Evolutionary conservation across 352 stramenopile genomes (phyloP).

Genomic region (Globisporangium takayamanum): DNA sequence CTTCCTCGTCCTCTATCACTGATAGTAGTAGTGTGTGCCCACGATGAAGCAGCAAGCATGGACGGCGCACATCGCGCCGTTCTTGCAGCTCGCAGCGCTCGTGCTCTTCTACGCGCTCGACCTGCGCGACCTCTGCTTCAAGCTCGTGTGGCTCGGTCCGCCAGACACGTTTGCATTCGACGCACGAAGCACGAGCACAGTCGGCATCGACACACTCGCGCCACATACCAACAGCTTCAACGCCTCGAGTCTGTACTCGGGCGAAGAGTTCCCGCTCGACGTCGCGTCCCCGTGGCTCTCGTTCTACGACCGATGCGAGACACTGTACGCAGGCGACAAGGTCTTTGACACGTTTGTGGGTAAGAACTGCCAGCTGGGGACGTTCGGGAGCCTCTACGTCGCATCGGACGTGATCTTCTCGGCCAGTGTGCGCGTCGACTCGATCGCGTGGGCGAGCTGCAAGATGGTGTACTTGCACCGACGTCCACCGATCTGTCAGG

Average conservation of each 20-base stretch:
- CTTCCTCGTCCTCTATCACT: no score
- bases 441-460: conserved; percentile 47
- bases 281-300: conserved; percentile 19
- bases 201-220: conserved; percentile 12
- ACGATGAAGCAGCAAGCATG: conserved; percentile 6
- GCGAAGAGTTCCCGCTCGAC: conserved; percentile 13
- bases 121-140: conserved; percentile 26
- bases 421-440: conserved; percentile 37
- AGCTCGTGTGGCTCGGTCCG: conserved; percentile 25
- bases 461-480: conserved; percentile 46
- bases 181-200: conserved; percentile 7
- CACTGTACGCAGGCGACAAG: conserved; percentile 12
- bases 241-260: conserved; percentile 7
- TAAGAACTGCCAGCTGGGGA: conserved; percentile 22
- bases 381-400: conserved; percentile 6
- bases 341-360: conserved; percentile 11
- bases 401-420: conserved; percentile 31
- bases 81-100: conserved; percentile 17
- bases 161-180: conserved; percentile 18
- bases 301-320: conserved; percentile 23
- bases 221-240: conserved; percentile 8
- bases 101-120: conserved; percentile 29
- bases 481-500: conserved; percentile 45
- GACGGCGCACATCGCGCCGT: conserved; percentile 9
- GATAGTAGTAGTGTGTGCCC: no score